Base-by-base conservation (phyloP, 805 yeast genomes). In the Barnettozyma sp. region DNA sequence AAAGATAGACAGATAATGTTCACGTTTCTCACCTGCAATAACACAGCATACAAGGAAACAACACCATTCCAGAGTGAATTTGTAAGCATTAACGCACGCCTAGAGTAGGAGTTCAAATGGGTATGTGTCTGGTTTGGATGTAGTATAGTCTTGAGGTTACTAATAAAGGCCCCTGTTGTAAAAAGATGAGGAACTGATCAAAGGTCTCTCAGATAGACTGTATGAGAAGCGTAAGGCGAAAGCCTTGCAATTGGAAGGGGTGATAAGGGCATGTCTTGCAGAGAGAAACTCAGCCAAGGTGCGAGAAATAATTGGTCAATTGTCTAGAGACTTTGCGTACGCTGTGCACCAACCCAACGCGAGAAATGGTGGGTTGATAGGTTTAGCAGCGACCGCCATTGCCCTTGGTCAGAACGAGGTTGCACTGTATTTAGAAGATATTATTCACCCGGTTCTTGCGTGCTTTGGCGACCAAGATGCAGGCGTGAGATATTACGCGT, bases 381-480 rank as follows among this genome's bases (percentile, higher is more conserved):
- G 97, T 0, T 64, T 92, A 14, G 98, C 97, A 5, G 95, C 96
- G 10, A 92, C 87, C 4, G 87, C 96, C 0, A 88, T 92, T 38
- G 97, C 97, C 0, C 61, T 92, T 21, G 97, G 97, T 2, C 71
- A 68, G 26, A 76, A 75, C 46, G 90, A 88, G 32, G 85, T 92
- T 23, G 92, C 95, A 0, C 65, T 66, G 38, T 90, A 85, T 50
- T 60, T 92, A 33, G 92, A 85, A 40, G 83, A 78, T 35, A 87
- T 92, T 39, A 76, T 92, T 43, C 92, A 85, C 42, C 97, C 98
- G 0, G 95, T 92, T 11, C 66, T 92, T 48, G 90, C 96, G 0
- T 90, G 97, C 40, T 92, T 92, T 57, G 90, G 94, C 33, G 98
- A 92, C 53, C 95, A 92, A 41, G 96, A 92, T 56, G 90, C 95